Base-by-base conservation (phyloP, 306 rosid species). In the Inga leiocalycina region DNA sequence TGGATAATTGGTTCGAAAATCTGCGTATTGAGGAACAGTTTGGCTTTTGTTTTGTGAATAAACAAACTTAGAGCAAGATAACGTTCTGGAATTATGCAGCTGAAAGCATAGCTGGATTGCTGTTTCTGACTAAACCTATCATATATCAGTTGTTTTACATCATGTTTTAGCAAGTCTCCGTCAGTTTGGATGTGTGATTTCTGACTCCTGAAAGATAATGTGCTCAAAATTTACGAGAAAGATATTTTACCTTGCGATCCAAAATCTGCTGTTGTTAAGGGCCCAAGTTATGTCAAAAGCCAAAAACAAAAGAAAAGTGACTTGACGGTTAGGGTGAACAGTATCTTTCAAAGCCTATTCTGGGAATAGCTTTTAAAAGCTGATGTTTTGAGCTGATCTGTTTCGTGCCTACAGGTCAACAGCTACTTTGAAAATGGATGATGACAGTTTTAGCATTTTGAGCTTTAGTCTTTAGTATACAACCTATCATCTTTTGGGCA, bases 401-500 rank as follows among this genome's bases (percentile, higher is more conserved):
- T 65, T 65, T 65, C 43, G 20, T 11, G 19, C 57, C 19, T 54
- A 37, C 77, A 43, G 52, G 51, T 13, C 70, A 37, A 22, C 64
- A 83, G 51, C 32, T 20, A 20, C 75, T 71, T 54, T 43, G 59
- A 43, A 41, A 75, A 71, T 22, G 37, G 30, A 24, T 75, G 24
- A 34, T 51, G 43, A 52, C 67, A 77, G 24, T 57, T n/a, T 57
- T 57, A n/a, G 30, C 30, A 8, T 57, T 20, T n/a, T 57, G 65
- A 20, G 65, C 65, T n/a, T 16, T 51, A 8, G 2, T 57, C 8
- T 57, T n/a, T n/a, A n/a, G 12, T 8, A n/a, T n/a, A 57, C 61
- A 78, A 41, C 71, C 80, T 72, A 34, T 10, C 52, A 54, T 44
- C 61, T 41, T 15, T 84, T 46, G 32, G 65, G 34, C n/a, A 70